Conservation (phyloP, 2,329 filamentous ascomycete genomes). For the Xylaria sp. region DNA sequence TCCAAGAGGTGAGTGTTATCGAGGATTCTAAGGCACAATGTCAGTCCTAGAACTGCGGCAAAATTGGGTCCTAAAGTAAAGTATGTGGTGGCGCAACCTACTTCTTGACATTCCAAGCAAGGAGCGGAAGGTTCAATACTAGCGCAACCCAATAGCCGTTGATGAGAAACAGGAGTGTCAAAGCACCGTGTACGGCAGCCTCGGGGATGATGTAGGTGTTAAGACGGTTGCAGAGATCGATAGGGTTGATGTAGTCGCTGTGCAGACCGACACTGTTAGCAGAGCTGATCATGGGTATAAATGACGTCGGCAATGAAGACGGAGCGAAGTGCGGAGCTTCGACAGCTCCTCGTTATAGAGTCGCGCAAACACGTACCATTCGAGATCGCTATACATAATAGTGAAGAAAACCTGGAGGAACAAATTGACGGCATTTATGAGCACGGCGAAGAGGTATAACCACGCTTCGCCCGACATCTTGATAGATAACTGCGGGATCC, state of each 20-base stretch:
- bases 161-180: constrained; percentile 95
- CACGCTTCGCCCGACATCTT: constrained; percentile 97
- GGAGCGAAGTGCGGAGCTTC: constrained; percentile 31
- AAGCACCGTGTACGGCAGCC: constrained; percentile 94
- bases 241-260: constrained; percentile 99
- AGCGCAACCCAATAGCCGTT: constrained; percentile 99
- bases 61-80: background rate
- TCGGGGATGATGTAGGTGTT: constrained; percentile 99
- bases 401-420: constrained; percentile 99
- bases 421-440: constrained; percentile 99
- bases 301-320: constrained; percentile 40
- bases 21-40: constrained; percentile 73
- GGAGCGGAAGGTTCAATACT: constrained; percentile 88
- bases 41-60: constrained; percentile 35
- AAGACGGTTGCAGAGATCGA: constrained; percentile 99
- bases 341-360: constrained; percentile 16
- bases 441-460: constrained; percentile 96
- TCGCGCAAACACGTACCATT: constrained; percentile 76
- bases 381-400: constrained; percentile 99
- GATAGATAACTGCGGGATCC: constrained; percentile 37
- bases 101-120: constrained; percentile 98
- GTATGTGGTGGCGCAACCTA: constrained; percentile 60
- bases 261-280: constrained; percentile 21
- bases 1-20: constrained; percentile 97
- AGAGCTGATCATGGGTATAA: constrained; percentile 22